A percentile compares a stretch with the other conserved stretches of the same genome.
phyloP scores from a whole-genome alignment of 345 rosid species.

The Microcos paniculata region DNA sequence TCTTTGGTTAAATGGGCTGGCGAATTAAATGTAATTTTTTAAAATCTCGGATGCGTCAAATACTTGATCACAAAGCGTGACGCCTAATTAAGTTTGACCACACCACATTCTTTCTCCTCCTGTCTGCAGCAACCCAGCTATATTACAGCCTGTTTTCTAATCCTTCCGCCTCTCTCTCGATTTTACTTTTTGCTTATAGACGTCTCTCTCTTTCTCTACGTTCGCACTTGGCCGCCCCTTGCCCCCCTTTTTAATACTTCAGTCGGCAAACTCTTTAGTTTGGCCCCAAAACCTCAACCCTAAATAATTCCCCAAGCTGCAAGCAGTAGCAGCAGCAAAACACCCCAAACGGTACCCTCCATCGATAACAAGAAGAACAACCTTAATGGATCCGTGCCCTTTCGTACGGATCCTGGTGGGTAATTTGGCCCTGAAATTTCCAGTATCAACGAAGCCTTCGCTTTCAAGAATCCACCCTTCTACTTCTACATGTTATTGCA shows the following conservation, averaged over 20 bases:
- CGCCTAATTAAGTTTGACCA: neutral
- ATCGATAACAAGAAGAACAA: neutral
- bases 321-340: neutral
- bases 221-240: too few relatives aligned
- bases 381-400: constrained; percentile 91
- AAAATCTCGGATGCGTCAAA: neutral
- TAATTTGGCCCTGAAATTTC: constrained; percentile 63
- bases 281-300: constrained; percentile 10
- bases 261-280: constrained; percentile 5
- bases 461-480: constrained; percentile 29
- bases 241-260: constrained; percentile 7
- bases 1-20: neutral
- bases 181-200: neutral
- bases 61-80: neutral
- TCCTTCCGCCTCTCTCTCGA: neutral
- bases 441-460: constrained; percentile 34
- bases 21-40: neutral
- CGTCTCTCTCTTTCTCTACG: neutral
- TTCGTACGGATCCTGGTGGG: constrained; percentile 81
- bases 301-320: neutral
- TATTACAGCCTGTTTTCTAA: constrained; percentile 65
- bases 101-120: neutral
- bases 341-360: neutral
- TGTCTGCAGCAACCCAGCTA: constrained; percentile 39
- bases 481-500: constrained; percentile 48